These are phyloP conservation scores for Jamesozyma lodderae DNA, from an alignment of 805 yeast species.

Conservation along the genomic window DNA sequence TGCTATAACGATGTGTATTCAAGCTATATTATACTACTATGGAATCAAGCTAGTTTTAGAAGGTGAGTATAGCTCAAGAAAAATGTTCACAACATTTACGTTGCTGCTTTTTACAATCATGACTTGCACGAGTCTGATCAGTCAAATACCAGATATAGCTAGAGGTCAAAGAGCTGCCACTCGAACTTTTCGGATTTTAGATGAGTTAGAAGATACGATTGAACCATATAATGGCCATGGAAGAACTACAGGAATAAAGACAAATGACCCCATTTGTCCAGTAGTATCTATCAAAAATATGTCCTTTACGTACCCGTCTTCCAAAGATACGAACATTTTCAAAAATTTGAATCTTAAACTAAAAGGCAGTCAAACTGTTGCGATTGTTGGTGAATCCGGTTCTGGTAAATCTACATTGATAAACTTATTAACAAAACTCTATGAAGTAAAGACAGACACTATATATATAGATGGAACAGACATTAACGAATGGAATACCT, in stretches of 20 bases:
- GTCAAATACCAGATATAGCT: constrained; percentile 68
- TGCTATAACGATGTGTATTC: constrained; percentile 48
- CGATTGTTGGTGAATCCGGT: constrained; percentile 81
- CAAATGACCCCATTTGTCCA: background rate
- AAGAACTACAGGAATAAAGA: constrained; percentile 1
- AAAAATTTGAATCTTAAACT: constrained; percentile 38
- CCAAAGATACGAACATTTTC: constrained; percentile 30
- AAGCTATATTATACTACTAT: constrained; percentile 66
- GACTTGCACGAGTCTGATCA: constrained; percentile 49
- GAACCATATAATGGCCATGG: constrained; percentile 4
- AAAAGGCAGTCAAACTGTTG: constrained; percentile 42
- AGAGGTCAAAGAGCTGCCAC: constrained; percentile 72
- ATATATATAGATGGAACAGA: constrained; percentile 41
- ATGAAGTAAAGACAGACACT: constrained; percentile 31
- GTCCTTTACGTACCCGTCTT: constrained; percentile 40
- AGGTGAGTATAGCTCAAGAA: constrained; percentile 45
- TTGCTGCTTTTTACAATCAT: constrained; percentile 65
- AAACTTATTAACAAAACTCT: constrained; percentile 47
- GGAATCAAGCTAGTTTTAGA: constrained; percentile 65
- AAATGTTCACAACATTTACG: constrained; percentile 60
- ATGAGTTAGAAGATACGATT: constrained; percentile 9
- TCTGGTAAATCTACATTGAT: constrained; percentile 81
- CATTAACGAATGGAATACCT: constrained; percentile 37
- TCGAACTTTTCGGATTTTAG: constrained; percentile 36
- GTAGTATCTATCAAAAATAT: constrained; percentile 38